phyloP scores from a whole-genome alignment of 148 eudicot genomes.

The Talinum fruticosum region DNA sequence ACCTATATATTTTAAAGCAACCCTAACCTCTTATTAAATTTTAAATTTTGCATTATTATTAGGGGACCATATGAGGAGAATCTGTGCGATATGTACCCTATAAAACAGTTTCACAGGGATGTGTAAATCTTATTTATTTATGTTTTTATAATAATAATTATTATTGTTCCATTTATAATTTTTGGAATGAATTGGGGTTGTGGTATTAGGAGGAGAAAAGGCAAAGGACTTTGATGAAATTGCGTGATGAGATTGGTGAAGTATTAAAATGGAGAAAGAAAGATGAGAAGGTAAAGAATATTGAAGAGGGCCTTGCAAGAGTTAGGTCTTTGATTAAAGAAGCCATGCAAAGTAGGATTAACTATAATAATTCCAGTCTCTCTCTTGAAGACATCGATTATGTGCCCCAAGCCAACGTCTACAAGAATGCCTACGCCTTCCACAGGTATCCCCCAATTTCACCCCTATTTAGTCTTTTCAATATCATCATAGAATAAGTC shows the following conservation, averaged over 20 bases:
- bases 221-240: constrained; percentile 28
- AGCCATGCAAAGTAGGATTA: constrained; percentile 32
- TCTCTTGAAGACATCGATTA: constrained; percentile 35
- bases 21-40: too few species aligned
- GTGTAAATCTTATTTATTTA: too few species aligned
- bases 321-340: constrained; percentile 53
- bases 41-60: too few species aligned
- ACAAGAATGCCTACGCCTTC: constrained; percentile 62
- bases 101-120: too few species aligned
- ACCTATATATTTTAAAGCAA: too few species aligned
- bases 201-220: constrained; percentile 36
- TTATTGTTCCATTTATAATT: too few species aligned
- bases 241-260: constrained; percentile 29
- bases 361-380: background rate
- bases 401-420: constrained; percentile 49
- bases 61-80: too few species aligned
- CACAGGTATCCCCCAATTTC: constrained; percentile 36
- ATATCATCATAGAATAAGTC: too few species aligned
- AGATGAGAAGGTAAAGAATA: constrained; percentile 27
- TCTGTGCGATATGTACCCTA: too few species aligned
- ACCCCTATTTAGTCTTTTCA: too few species aligned
- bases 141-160: too few species aligned
- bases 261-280: constrained; percentile 28
- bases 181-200: background rate
- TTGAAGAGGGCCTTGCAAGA: constrained; percentile 46